Evolutionary conservation across 1,284 basidiomycete species (phyloP), one percentile per base, ranked within the genome.

Genomic region (Cryptococcus sp.): DNA sequence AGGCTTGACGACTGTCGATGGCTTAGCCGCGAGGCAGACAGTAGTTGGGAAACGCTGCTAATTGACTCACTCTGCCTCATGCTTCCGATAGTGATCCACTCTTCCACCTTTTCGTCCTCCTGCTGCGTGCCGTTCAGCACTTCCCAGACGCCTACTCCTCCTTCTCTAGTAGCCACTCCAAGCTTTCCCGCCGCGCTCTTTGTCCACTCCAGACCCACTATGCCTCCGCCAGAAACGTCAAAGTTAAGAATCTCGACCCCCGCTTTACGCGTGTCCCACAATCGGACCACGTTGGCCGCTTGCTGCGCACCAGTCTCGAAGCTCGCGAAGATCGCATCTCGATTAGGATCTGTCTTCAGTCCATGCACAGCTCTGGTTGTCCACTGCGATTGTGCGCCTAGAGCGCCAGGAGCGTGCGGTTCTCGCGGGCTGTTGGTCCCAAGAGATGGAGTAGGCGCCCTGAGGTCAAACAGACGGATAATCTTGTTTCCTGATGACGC

Each of bases 211-310:
- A 77, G 39, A 1, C 63, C 64, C 8, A 66, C 53, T 1, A 76
- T 62, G 1, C 46, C 52, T 0, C 62, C 58, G 4, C 66, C 67
- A 3, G 49, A 25, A 5, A 71, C 65, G 4, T 76, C 71, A 25
- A 75, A 68, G 38, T 57, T 65, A 8, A 73, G 25, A 5, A 76
- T 29, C 37, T 78, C 77, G 2, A 45, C 40, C 0, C 64, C 66
- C 1, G 69, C 54, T 37, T 67, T 70, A 17, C 76, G 61, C 1
- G 62, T 66, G 61, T 79, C 77, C 75, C 74, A 79, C 10, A 79
- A 48, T 8, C 70, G 62, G 5, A 78, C 75, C 17, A 69, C 61
- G 5, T 70, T 67, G 16, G 55, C 43, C 3, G 45, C 48, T 4
- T 61, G 63, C 1, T 54, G 58, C 3, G 62, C 66, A 0, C 54